phyloP scores from a whole-genome alignment of 176 grass and related monocot species.

The Olyra latifolia region DNA sequence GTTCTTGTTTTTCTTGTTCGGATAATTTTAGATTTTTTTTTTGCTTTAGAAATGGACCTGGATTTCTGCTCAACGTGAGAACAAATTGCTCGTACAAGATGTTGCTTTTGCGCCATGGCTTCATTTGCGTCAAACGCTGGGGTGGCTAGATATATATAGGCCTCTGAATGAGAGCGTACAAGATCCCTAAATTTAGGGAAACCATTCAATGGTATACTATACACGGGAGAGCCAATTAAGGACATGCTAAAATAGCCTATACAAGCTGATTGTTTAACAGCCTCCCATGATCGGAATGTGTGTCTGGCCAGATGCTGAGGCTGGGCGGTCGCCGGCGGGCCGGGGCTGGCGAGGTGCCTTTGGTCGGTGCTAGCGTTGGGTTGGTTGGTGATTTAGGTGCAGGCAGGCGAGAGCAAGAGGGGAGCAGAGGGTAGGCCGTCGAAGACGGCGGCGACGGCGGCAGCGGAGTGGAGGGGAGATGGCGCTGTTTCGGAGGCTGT shows the following conservation, averaged over 20 bases:
- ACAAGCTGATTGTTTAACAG: too few species aligned
- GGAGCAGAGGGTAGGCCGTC: constrained; percentile 37
- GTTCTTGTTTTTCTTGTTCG: neutral
- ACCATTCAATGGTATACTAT: too few species aligned
- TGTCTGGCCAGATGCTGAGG: too few species aligned
- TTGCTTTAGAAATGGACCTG: neutral
- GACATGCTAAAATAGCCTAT: too few species aligned
- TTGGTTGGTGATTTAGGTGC: constrained; percentile 22
- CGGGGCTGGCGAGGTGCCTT: neutral
- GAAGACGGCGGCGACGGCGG: constrained; percentile 50
- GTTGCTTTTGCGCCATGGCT: neutral
- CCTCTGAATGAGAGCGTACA: too few species aligned
- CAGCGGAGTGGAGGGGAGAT: constrained; percentile 48
- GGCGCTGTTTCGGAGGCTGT: constrained; percentile 96
- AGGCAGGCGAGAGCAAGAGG: neutral
- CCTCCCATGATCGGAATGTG: too few species aligned
- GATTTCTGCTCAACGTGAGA: neutral
- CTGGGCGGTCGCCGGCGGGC: constrained; percentile 22
- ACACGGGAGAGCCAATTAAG: too few species aligned
- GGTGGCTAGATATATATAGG: too few species aligned
- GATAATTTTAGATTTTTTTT: neutral
- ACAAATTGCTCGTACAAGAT: neutral
- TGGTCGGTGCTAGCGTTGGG: neutral
- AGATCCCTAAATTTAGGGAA: too few species aligned
- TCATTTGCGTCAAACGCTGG: too few species aligned